phyloP scores from a whole-genome alignment of 1,284 basidiomycete species.

The Sporisorium scitamineum region DNA sequence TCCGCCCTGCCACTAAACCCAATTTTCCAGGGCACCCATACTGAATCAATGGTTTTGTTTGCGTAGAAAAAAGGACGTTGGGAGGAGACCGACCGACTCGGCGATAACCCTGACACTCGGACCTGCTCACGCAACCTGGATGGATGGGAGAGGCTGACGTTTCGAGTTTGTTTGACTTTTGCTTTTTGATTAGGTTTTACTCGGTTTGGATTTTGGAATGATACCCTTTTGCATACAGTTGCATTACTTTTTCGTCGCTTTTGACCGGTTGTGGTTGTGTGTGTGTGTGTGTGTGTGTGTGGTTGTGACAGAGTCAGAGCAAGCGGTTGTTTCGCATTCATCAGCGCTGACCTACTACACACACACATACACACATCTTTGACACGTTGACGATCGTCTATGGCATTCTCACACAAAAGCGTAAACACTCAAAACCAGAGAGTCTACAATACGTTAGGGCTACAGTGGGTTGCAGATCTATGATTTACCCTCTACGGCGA shows the following conservation, averaged over 20 bases:
- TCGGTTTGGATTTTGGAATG: not conserved
- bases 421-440: too few relatives aligned
- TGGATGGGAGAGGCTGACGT: not conserved
- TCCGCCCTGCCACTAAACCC: conserved; percentile 65
- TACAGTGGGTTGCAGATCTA: too few relatives aligned
- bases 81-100: not conserved
- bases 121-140: not conserved
- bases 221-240: too few relatives aligned
- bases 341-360: too few relatives aligned
- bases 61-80: not conserved
- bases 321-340: too few relatives aligned
- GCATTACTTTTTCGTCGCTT: not conserved
- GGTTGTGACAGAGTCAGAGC: too few relatives aligned
- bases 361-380: too few relatives aligned
- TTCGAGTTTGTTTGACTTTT: not conserved
- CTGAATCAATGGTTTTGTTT: conserved; percentile 37
- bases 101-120: not conserved
- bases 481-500: not conserved
- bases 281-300: too few relatives aligned
- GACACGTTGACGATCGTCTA: too few relatives aligned
- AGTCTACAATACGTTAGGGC: conserved; percentile 6
- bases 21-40: conserved; percentile 57
- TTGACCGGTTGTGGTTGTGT: not conserved
- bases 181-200: not conserved
- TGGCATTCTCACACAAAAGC: too few relatives aligned